Base-by-base conservation (phyloP, 106 monocot species). In the Xerophyta viscosa region DNA sequence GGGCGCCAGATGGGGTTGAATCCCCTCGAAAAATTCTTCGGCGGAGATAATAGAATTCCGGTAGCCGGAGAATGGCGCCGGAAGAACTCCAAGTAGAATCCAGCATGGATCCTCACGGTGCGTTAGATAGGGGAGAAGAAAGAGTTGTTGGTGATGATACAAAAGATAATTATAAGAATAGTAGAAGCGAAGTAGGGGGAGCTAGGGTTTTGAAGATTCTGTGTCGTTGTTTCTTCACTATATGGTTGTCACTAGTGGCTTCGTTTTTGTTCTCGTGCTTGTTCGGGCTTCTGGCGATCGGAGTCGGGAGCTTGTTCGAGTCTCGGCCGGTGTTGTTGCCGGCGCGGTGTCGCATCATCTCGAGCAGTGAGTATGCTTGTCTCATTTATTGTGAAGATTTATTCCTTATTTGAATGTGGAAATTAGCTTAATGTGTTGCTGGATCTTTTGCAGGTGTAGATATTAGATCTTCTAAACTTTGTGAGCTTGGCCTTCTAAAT, bases 401-500 rank as follows among this genome's bases (percentile, higher is more conserved):
- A 15, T 19, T 42, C n/a, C 11, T 15, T 22, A 23, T 15, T 45
- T 12, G 20, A 12, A 23, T 15, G 12, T 12, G 18, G 24, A 28
- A 41, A 37, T 56, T 23, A 8, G 6, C 8, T 22, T 56, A 4
- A 14, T 4, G n/a, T 44, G 14, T 42, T 48, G 28, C 21, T 73
- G 24, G 18, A 42, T 54, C 31, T 50, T 18, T 68, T 58, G 45
- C 77, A 96, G 94, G 70, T 73, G 78, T 88, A 46, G 94, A 96
- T 73, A 71, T 96, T 70, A 88, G 81, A 42, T 78, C 78, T 33
- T 81, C 94, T 12, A 96, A 67, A 48, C 64, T 88, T 27, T 96
- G 94, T 68, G 94, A 81, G 60, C 78, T 88, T 47, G 77, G 75
- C 28, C 24, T 82, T 33, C 29, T 74, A 37, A 85, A 96, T 56